Conservation (phyloP, 1,284 basidiomycete species). For the Hemileia vastatrix region DNA sequence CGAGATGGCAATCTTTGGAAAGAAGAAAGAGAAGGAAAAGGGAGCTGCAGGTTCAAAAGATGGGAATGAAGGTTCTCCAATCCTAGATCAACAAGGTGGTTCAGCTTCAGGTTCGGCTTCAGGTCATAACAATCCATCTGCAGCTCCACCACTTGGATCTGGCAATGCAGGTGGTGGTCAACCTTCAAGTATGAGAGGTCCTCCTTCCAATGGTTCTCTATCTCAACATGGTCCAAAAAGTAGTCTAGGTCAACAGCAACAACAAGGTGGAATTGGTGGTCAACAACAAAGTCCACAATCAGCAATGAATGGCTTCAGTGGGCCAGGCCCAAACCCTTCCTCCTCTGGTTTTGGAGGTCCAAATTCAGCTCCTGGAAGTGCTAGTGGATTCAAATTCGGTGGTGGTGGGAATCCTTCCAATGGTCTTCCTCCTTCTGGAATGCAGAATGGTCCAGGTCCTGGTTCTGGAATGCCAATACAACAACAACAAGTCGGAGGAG, state of each 20-base stretch:
- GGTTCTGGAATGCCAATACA: background rate
- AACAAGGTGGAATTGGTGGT: background rate
- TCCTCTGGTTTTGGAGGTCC: constrained; percentile 11
- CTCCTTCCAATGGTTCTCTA: constrained; percentile 27
- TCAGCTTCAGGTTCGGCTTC: background rate
- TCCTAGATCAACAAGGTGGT: background rate
- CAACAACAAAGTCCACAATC: background rate
- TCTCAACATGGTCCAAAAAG: constrained; percentile 8
- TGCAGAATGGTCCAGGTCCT: background rate
- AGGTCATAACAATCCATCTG: background rate
- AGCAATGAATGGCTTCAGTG: constrained; percentile 25
- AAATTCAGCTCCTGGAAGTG: constrained; percentile 30
- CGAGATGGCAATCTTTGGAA: constrained; percentile 40
- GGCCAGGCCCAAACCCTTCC: background rate
- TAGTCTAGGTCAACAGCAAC: background rate
- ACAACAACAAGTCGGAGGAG: background rate
- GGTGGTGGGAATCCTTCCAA: constrained; percentile 27
- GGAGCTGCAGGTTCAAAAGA: constrained; percentile 25
- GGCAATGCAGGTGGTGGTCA: background rate
- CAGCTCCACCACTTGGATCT: background rate
- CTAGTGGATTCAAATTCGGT: constrained; percentile 36
- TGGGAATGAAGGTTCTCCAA: constrained; percentile 8
- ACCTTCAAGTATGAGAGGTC: background rate
- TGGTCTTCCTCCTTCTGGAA: background rate
- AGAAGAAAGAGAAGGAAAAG: constrained; percentile 38